Evolutionary conservation across 1,284 basidiomycete genomes (phyloP).

Genomic region (Rhodotorula sp.): DNA sequence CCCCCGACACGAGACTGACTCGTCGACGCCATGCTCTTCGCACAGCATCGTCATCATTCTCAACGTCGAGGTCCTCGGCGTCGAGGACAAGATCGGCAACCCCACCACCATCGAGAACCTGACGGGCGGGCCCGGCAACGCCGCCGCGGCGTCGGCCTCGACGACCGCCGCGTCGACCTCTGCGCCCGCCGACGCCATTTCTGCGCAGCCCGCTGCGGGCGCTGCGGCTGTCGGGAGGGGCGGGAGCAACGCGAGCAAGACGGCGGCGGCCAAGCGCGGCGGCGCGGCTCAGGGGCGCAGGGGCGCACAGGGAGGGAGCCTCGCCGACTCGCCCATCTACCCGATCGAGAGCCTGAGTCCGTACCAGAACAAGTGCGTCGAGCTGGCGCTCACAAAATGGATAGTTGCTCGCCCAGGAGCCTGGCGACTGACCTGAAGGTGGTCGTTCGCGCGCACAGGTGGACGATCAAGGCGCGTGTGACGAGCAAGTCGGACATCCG

Average conservation of each 20-base stretch:
- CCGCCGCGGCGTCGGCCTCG: background rate
- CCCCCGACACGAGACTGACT: background rate
- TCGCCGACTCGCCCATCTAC: conserved; percentile 58
- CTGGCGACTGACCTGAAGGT: conserved; percentile 11
- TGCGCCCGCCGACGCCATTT: background rate
- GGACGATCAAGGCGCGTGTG: conserved; percentile 96
- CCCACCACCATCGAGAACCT: conserved; percentile 58
- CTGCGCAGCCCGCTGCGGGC: conserved; percentile 2
- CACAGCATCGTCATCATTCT: conserved; percentile 76
- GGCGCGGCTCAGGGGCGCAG: background rate
- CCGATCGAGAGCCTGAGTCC: conserved; percentile 95
- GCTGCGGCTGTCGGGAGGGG: conserved; percentile 5
- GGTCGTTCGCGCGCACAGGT: conserved; percentile 51
- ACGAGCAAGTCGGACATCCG: conserved; percentile 87
- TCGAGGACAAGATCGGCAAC: conserved; percentile 71
- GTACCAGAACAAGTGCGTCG: conserved; percentile 83
- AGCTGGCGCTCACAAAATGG: too few species aligned
- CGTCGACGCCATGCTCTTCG: background rate
- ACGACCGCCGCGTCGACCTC: background rate
- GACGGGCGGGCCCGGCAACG: background rate
- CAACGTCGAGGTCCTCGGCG: conserved; percentile 57
- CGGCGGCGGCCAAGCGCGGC: conserved; percentile 25
- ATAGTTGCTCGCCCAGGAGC: too few species aligned
- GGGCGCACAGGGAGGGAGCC: conserved; percentile 6
- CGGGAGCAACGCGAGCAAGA: conserved; percentile 40